Evolutionary conservation across 2,329 filamentous ascomycete species (phyloP).

Genomic region (Xylariaceae sp.): DNA sequence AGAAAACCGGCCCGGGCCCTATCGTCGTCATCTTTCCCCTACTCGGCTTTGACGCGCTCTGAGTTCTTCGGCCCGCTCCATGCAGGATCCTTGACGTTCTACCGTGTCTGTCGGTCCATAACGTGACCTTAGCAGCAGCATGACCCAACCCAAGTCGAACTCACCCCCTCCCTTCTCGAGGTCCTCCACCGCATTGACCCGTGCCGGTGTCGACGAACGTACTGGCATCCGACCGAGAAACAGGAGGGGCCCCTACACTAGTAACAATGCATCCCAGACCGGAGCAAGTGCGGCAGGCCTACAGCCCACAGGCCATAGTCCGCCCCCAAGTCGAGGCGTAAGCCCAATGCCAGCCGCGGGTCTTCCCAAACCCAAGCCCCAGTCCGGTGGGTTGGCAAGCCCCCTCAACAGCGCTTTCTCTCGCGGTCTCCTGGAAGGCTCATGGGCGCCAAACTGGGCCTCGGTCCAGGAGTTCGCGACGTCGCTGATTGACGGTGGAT

Average conservation of each 20-base stretch:
- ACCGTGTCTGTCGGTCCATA: constrained; percentile 16
- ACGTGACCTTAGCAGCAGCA: constrained; percentile 21
- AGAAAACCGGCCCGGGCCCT: constrained; percentile 4
- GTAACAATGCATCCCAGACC: constrained; percentile 22
- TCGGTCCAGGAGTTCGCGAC: constrained; percentile 51
- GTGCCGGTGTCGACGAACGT: constrained; percentile 38
- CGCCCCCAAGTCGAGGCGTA: constrained; percentile 38
- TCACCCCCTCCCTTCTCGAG: constrained; percentile 30
- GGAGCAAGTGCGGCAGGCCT: constrained; percentile 27
- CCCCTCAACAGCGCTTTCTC: constrained; percentile 30
- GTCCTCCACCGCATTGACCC: constrained; percentile 42
- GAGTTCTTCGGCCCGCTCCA: constrained; percentile 21
- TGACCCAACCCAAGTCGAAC: constrained; percentile 25
- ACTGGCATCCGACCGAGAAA: constrained; percentile 45
- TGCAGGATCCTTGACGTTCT: constrained; percentile 26
- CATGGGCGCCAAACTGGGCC: constrained; percentile 50
- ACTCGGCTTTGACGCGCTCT: constrained; percentile 22
- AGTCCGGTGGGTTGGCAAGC: constrained; percentile 24
- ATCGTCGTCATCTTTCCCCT: constrained; percentile 1
- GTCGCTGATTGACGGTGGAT: constrained; percentile 35
- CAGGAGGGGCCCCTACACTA: constrained; percentile 38
- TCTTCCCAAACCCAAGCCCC: constrained; percentile 27
- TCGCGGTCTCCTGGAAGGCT: constrained; percentile 43
- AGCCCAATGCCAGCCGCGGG: constrained; percentile 46
- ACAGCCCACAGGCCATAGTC: constrained; percentile 33